Base-by-base conservation (phyloP, 208 protist species). In the Novymonas esmeraldas region DNA sequence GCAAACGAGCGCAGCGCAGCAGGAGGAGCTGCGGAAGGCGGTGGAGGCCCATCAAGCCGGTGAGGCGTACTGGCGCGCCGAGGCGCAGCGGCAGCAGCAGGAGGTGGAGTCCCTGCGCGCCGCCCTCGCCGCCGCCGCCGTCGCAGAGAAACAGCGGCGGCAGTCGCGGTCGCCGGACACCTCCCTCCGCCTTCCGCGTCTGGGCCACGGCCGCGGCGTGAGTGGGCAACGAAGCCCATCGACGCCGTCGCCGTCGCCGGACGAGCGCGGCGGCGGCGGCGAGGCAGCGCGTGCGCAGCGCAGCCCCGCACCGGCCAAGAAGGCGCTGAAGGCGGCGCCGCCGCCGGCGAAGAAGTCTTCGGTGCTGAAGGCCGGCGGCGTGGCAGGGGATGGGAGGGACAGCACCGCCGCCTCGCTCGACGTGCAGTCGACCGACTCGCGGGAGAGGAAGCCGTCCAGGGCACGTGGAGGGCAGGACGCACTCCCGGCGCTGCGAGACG, bases 41-140 rank as follows among this genome's bases (percentile, higher is more conserved):
- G 45, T 71, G 22, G 60, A 39, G 34, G 39, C 26, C 28, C 52
- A 76, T 28, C 29, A 70, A 33, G 45, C 26, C 28, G 22, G 70
- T n/a, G 63, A 76, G 41, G 36, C 36, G 26, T 55, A 64, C 55
- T 68, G 55, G 62, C 42, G 52, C 7, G 42, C 20, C 2, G 48
- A 70, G 46, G 58, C 61, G 24, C 54, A 56, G 60, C 48, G 46
- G 24, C 64, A 62, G 44, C 50, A 67, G 10, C 45, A 46, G 9
- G 51, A 72, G 54, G 38, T 62, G 18, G 58, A 59, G 28, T 44
- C 45, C n/a, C 64, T 76, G 9, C 58, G 60, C 31, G 16, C 65
- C 16, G 63, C 62, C 3, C 61, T 75, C 36, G 46, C 13, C 26
- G 48, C 60, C 22, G 10, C 20, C 9, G 33, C 42, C 10, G 9